Base-by-base conservation (phyloP, 2,329 filamentous ascomycete species). In the Remersonia thermophila region DNA sequence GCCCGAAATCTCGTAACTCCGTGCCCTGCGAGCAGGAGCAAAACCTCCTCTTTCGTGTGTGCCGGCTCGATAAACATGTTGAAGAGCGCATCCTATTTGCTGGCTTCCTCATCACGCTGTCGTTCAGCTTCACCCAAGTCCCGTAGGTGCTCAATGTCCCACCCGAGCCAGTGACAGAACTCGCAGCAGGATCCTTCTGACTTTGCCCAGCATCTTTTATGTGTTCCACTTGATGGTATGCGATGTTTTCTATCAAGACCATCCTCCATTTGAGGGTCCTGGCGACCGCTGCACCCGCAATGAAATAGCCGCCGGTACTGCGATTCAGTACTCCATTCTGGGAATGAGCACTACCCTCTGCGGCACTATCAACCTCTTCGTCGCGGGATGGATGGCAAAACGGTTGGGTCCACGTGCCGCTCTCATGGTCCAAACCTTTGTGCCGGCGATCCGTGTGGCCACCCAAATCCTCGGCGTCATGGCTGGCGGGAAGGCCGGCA, bases 171-270 rank as follows among this genome's bases (percentile, higher is more conserved):
- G 12, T 14, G 8, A 25, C 18, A 32, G 12, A n/a, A n/a, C n/a
- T n/a, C n/a, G n/a, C n/a, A n/a, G n/a, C n/a, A n/a, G n/a, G n/a
- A n/a, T n/a, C n/a, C n/a, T n/a, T n/a, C n/a, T n/a, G n/a, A n/a
- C n/a, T n/a, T 71, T 59, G 42, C 69, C 64, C 30, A 61, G 58
- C 7, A 62, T 62, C 2, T 63, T 76, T 42, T 74, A 76, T 65
- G 74, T 78, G 16, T 82, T 83, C 47, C 74, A 76, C 39, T 52
- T 80, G 2, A 83, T 83, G 77, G 75, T 73, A 33, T 84, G 80
- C 55, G 74, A 83, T 37, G 67, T 70, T 35, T 84, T 75, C 52
- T 84, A 83, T 55, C 59, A 65, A 26, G 60, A 60, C 2, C 70
- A 81, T 47, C 63, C 69, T 10, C 63, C 66, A 0, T 70, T 60